Evolutionary conservation across 2,329 filamentous ascomycete genomes (phyloP), one percentile per base, ranked within the genome.

Genomic region (Ascochyta rabiei): DNA sequence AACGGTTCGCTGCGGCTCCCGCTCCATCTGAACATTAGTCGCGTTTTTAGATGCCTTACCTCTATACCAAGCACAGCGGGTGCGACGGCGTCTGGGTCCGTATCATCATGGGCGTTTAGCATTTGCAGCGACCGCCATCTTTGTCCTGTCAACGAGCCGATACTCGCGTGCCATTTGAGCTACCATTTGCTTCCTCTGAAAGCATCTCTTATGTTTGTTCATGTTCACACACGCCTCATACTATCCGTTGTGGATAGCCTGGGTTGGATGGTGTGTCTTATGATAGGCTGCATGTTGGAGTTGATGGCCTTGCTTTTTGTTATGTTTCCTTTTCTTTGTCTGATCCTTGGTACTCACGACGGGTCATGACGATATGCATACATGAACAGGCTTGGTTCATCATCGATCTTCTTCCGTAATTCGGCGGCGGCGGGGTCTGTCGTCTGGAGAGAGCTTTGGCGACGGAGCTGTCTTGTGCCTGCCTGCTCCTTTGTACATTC

Each of bases 91-190:
- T 61, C 48, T 52, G 38, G 48, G 52, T 56, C 55, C 66, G 69
- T 70, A 72, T 72, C 61, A 72, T 69, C 61, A 64, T 65, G 53
- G 68, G 71, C 70, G 71, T 72, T 55, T 72, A 64, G 57, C 61
- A 66, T 63, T 33, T 61, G 60, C 62, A 55, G 63, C 63, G 21
- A 61, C 57, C 61, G 58, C 60, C 62, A 50, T 53, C 44, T 54
- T 61, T 63, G 59, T 51, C 53, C 55, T 65, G 53, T 65, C 57
- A 56, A 59, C 47, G 53, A 55, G 46, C 57, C 60, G 57, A 56
- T 58, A 62, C 60, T 61, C 56, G 57, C 48, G 26, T 63, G 59
- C 63, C 64, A 53, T 54, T 56, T 49, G 61, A 60, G 56, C 55
- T 50, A 46, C 51, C 47, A 56, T 61, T 49, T 62, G 56, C 57